These are phyloP conservation scores for Medakamo hakoo DNA, from an alignment of 139 green algal genomes.

Conservation along the genomic window DNA sequence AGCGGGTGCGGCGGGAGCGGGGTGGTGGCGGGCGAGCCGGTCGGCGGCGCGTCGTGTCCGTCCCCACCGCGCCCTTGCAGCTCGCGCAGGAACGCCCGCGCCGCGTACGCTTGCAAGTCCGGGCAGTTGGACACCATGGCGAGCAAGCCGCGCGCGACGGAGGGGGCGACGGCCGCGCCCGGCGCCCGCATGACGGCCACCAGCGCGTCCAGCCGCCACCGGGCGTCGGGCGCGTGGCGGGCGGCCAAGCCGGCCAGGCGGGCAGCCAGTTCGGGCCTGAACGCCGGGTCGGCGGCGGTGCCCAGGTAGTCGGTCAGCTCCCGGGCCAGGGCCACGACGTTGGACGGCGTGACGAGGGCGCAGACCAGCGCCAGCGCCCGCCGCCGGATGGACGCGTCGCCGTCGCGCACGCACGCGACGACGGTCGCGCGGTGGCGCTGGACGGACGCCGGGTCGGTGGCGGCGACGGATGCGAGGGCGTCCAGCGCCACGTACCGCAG, in stretches of 20 bases:
- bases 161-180: neutral
- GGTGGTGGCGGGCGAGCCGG: too few species aligned
- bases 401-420: conserved; percentile 90
- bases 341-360: conserved; percentile 67
- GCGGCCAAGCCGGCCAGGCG: conserved; percentile 82
- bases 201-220: conserved; percentile 84
- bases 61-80: conserved; percentile 14
- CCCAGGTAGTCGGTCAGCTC: conserved; percentile 97
- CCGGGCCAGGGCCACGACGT: conserved; percentile 56
- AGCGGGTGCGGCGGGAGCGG: too few species aligned
- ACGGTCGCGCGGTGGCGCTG: conserved; percentile 89
- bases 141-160: conserved; percentile 34
- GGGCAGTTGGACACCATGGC: conserved; percentile 71
- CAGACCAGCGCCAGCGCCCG: conserved; percentile 91
- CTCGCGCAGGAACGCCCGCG: conserved; percentile 26
- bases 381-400: conserved; percentile 39
- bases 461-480: conserved; percentile 71
- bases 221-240: conserved; percentile 69
- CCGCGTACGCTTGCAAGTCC: conserved; percentile 69
- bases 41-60: conserved; percentile 14
- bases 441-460: conserved; percentile 68
- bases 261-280: conserved; percentile 87
- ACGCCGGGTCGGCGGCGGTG: conserved; percentile 70
- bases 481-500: conserved; percentile 95
- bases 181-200: conserved; percentile 24